phyloP scores from a whole-genome alignment of 805 yeast genomes.

The Naumovozyma castellii region DNA sequence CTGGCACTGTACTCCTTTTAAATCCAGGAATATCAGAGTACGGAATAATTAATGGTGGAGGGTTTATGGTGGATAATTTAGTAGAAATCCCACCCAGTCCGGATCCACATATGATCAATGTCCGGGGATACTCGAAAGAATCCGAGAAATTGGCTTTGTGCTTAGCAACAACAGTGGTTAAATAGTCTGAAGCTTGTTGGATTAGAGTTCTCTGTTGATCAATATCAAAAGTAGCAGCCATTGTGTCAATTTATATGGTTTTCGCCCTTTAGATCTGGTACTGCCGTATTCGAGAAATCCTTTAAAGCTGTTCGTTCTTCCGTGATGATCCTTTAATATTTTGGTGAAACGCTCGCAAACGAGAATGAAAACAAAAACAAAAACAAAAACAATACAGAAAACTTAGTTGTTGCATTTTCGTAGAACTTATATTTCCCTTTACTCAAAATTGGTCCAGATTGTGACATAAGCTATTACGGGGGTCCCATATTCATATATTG shows the following conservation, averaged over 20 bases:
- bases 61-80: conserved; percentile 25
- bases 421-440: not conserved
- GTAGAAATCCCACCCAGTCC: conserved; percentile 83
- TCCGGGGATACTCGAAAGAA: conserved; percentile 38
- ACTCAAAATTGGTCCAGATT: too few species aligned
- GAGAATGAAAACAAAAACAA: not conserved
- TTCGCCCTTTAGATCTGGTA: too few species aligned
- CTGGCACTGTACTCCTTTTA: conserved; percentile 71
- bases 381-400: not conserved
- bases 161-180: not conserved
- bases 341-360: not conserved
- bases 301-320: not conserved
- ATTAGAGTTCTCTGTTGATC: conserved; percentile 2
- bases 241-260: not conserved
- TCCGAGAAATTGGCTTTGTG: not conserved
- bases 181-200: not conserved
- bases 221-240: conserved; percentile 2
- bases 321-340: not conserved
- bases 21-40: conserved; percentile 75
- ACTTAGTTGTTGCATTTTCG: not conserved
- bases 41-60: conserved; percentile 41
- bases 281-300: too few species aligned
- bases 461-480: too few species aligned
- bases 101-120: conserved; percentile 84
- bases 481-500: too few species aligned